A percentile compares a stretch with the other conserved stretches of the same genome.
Conservation (phyloP, 768 basidiomycete species). For the Mycena belliarum region DNA sequence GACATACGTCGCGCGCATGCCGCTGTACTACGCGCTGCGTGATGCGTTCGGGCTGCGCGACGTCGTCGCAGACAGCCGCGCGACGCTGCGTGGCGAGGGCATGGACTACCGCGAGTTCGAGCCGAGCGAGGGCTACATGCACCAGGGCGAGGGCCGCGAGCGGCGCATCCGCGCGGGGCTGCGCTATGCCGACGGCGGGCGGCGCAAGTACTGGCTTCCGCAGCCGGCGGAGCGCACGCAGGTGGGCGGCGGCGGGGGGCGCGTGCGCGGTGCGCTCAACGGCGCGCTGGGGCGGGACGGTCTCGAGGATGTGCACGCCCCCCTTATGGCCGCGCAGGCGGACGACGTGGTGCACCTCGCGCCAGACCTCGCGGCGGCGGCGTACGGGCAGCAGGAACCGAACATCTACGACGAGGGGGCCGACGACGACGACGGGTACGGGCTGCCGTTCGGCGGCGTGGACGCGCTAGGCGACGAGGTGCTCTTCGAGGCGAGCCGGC, state of each 20-base stretch:
- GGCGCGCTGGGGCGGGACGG: conserved; percentile 44
- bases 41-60: conserved; percentile 89
- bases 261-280: conserved; percentile 43
- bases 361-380: conserved; percentile 48
- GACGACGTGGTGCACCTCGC: conserved; percentile 66
- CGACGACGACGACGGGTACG: conserved; percentile 46
- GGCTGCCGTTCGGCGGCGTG: conserved; percentile 67
- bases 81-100: conserved; percentile 82
- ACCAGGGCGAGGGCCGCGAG: conserved; percentile 85
- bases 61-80: conserved; percentile 80
- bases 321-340: conserved; percentile 65
- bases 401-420: conserved; percentile 38
- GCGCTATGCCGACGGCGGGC: conserved; percentile 88
- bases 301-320: conserved; percentile 68
- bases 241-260: conserved; percentile 40
- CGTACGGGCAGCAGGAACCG: conserved; percentile 34
- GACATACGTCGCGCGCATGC: conserved; percentile 84
- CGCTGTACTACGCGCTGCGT: conserved; percentile 79
- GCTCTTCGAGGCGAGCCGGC: conserved; percentile 73
- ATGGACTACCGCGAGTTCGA: conserved; percentile 98
- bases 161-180: conserved; percentile 88
- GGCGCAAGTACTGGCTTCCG: conserved; percentile 95
- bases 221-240: conserved; percentile 48
- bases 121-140: conserved; percentile 90
- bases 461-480: conserved; percentile 68